phyloP scores from a whole-genome alignment of 2,329 filamentous ascomycete genomes.

The Triangularia verruculosa region DNA sequence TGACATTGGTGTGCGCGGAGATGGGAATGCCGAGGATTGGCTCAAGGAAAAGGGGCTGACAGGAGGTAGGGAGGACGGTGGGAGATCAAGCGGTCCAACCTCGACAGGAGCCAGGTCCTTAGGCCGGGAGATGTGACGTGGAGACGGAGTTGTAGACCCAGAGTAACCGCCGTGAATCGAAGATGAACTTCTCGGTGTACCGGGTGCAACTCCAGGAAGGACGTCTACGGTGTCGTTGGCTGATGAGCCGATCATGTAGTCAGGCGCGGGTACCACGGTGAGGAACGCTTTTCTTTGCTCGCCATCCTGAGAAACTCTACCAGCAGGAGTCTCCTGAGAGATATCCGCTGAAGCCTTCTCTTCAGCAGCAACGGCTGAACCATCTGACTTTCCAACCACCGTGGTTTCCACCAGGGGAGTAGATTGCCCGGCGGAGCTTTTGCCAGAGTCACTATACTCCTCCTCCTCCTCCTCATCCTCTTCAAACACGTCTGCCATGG shows the following conservation, averaged over 20 bases:
- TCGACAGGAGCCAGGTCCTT: conserved; percentile 53
- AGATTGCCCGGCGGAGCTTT: conserved; percentile 35
- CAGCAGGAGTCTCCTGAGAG: background rate
- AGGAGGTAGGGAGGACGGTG: conserved; percentile 46
- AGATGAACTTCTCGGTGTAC: conserved; percentile 6
- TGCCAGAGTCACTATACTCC: conserved; percentile 40
- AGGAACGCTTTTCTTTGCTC: background rate
- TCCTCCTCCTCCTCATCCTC: conserved; percentile 70
- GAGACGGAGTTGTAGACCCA: conserved; percentile 46
- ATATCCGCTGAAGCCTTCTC: background rate
- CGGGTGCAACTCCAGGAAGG: background rate
- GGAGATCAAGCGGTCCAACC: conserved; percentile 44
- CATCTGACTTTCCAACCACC: conserved; percentile 31
- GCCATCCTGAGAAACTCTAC: background rate
- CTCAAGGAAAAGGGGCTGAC: conserved; percentile 64
- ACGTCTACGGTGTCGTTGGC: conserved; percentile 48
- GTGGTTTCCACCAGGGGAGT: conserved; percentile 37
- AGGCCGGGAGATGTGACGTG: conserved; percentile 39
- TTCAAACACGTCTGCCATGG: conserved; percentile 85
- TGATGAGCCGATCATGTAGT: background rate
- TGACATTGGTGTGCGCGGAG: conserved; percentile 65
- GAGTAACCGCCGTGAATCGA: conserved; percentile 32
- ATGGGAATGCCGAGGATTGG: conserved; percentile 64
- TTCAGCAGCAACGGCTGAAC: conserved; percentile 7
- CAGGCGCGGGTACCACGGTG: background rate